Percentiles rank a stretch among this genome's conserved stretches.
Conservation (phyloP, 495 filamentous ascomycete genomes). For the Tricharina praecox region DNA sequence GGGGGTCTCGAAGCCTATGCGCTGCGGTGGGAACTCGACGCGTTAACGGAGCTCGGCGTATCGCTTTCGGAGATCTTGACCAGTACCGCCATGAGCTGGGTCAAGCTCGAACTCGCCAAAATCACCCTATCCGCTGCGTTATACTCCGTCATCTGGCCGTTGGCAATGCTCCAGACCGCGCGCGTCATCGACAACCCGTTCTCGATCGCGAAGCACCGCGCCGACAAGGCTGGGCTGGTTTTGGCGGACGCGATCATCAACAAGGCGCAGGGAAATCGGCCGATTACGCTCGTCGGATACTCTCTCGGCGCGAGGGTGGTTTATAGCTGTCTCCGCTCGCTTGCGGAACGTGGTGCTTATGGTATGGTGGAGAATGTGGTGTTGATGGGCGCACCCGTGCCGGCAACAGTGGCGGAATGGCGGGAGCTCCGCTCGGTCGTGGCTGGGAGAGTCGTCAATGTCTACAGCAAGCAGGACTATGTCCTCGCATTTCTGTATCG, state of each 20-base stretch:
- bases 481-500: constrained; percentile 23
- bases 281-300: constrained; percentile 77
- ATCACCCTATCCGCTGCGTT: constrained; percentile 62
- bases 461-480: constrained; percentile 18
- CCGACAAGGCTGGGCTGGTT: constrained; percentile 72
- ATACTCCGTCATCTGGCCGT: constrained; percentile 54
- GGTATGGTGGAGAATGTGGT: constrained; percentile 74
- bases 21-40: constrained; percentile 67
- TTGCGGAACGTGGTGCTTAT: constrained; percentile 64
- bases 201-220: constrained; percentile 58
- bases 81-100: constrained; percentile 58
- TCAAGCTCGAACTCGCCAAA: constrained; percentile 58
- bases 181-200: constrained; percentile 82
- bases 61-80: constrained; percentile 59
- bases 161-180: constrained; percentile 59
- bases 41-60: constrained; percentile 59
- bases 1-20: constrained; percentile 60
- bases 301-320: constrained; percentile 78
- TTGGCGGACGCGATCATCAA: constrained; percentile 80
- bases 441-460: constrained; percentile 21
- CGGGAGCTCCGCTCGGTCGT: constrained; percentile 11
- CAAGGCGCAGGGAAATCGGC: constrained; percentile 73
- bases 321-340: constrained; percentile 56
- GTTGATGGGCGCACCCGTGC: constrained; percentile 66
- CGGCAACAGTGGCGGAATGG: constrained; percentile 26